Evolutionary conservation across 2,329 filamentous ascomycete genomes (phyloP).

Genomic region (Fusarium bactridioides): DNA sequence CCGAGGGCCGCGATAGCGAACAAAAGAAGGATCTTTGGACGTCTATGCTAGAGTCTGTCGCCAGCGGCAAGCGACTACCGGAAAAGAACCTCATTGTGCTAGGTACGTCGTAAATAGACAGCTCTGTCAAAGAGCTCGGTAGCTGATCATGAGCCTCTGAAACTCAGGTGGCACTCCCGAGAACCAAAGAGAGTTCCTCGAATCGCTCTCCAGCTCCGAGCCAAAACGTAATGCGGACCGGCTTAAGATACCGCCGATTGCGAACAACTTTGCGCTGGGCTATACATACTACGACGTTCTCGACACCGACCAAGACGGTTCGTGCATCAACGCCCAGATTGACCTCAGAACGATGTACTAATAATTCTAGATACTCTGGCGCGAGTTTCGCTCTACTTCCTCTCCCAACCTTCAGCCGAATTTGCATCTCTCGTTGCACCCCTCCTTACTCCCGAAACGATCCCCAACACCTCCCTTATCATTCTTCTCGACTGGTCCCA

Average conservation of each 20-base stretch:
- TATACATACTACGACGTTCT: conserved; percentile 96
- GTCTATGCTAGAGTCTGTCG: conserved; percentile 88
- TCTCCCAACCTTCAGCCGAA: conserved; percentile 82
- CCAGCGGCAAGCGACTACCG: conserved; percentile 86
- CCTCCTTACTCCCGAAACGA: conserved; percentile 82
- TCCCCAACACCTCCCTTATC: conserved; percentile 86
- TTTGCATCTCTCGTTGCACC: conserved; percentile 86
- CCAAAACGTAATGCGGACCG: conserved; percentile 62
- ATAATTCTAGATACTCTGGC: conserved; percentile 80
- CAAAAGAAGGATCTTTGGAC: conserved; percentile 94
- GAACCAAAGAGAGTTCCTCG: conserved; percentile 84
- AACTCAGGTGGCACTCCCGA: conserved; percentile 78
- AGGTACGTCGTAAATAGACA: conserved; percentile 59
- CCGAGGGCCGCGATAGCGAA: conserved; percentile 68
- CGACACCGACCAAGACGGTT: conserved; percentile 92
- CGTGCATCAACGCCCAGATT: conserved; percentile 20
- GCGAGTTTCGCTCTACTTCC: conserved; percentile 86
- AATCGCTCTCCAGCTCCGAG: conserved; percentile 65
- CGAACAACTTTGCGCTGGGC: conserved; percentile 90
- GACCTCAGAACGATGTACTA: conserved; percentile 15
- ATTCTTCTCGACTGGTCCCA: conserved; percentile 96
- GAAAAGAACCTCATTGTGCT: conserved; percentile 92
- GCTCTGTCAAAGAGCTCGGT: conserved; percentile 2
- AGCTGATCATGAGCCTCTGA: conserved; percentile 41
- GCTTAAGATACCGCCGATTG: conserved; percentile 77